These are phyloP conservation scores for Neonectria neomacrospora DNA, from an alignment of 2,329 filamentous ascomycete species.

Conservation along the genomic window DNA sequence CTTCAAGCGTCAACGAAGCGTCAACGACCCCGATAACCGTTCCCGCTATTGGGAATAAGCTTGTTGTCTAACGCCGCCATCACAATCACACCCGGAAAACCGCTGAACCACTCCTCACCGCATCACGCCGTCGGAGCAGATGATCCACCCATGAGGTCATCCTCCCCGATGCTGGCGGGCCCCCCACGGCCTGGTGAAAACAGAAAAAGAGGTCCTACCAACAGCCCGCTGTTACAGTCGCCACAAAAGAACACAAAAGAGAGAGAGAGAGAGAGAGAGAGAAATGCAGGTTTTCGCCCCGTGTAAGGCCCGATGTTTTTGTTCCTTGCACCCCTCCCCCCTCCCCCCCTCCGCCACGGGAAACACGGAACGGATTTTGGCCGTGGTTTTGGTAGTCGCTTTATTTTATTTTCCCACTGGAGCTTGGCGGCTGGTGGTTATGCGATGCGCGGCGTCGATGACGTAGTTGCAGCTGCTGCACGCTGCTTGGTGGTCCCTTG, in stretches of 20 bases:
- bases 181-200: slow-evolving; percentile 12
- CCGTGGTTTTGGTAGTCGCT: not conserved
- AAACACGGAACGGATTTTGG: not conserved
- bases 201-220: not conserved
- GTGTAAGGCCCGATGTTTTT: not conserved
- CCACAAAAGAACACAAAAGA: not conserved
- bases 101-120: slow-evolving; percentile 1
- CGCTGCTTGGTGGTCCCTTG: slow-evolving; percentile 25
- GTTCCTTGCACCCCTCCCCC: not conserved
- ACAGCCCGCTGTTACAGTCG: no score
- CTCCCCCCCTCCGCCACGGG: no score
- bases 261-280: no score
- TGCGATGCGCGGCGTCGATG: slow-evolving; percentile 5
- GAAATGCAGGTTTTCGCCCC: not conserved
- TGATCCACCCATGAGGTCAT: slow-evolving; percentile 45
- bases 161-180: not conserved
- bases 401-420: no score
- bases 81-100: not conserved
- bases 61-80: slow-evolving; percentile 7
- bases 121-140: slow-evolving; percentile 38
- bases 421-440: not conserved
- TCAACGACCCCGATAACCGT: slow-evolving; percentile 15
- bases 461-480: slow-evolving; percentile 11
- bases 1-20: not conserved
- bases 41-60: slow-evolving; percentile 14